Evolutionary conservation across 2,329 filamentous ascomycete genomes (phyloP), one percentile per base, ranked within the genome.

Genomic region (Aspergillus sp.): DNA sequence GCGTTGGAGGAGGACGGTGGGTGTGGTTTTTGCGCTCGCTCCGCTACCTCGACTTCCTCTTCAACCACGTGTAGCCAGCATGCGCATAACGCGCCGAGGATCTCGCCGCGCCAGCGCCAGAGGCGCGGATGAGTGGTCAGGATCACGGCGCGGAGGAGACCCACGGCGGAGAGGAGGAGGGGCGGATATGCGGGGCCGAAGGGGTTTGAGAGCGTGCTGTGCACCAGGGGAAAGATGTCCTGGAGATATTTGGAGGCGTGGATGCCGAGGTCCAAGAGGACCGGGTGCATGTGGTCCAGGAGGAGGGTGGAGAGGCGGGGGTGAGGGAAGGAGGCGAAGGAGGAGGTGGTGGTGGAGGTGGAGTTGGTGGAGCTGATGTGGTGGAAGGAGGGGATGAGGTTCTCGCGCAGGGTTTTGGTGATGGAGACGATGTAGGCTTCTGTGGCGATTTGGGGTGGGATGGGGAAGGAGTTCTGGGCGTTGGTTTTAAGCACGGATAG

Each of bases 61-160:
- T 75, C 71, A 2, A 77, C 65, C 16, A 86, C 67, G 60, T 84
- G 85, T 4, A 87, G 71, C 87, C 87, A 91, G 71, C 86, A 89
- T 1, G 85, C 70, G 39, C 83, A 81, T 1, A 91, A 63, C 0
- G 84, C 85, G 64, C 84, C 84, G 50, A 92, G 72, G 6, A 94
- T 76, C 60, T 90, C 86, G 4, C 83, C 85, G 29, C 85, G 79
- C 78, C 90, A 87, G 31, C 78, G 76, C 54, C 78, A 75, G 5
- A 96, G 77, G 4, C 91, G 81, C 11, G 90, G 89, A 87, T 91
- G 92, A 59, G 85, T 86, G 60, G 83, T 87, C 12, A 82, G 65
- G 11, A 96, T 76, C 14, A 89, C 76, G 0, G 78, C 76, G 55
- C 86, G 82, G 22, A 91, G 67, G 1, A 86, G 81, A 18, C 78